phyloP scores from a whole-genome alignment of 176 grass and related monocot genomes.

The Pharus latifolius region DNA sequence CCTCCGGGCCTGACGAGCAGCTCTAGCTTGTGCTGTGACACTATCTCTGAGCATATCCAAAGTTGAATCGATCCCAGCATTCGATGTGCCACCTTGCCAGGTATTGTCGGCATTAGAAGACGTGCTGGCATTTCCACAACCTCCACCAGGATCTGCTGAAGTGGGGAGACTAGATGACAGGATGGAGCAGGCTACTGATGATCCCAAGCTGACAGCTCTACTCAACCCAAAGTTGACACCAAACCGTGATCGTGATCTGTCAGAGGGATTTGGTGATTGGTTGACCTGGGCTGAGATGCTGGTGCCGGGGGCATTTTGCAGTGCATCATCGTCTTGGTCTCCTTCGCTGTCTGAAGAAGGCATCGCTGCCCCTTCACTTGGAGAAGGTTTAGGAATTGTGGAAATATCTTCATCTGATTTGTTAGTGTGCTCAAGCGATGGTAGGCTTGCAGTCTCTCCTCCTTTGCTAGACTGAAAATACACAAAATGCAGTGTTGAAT shows the following conservation, averaged over 20 bases:
- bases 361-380: conserved; percentile 12
- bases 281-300: neutral
- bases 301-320: conserved; percentile 22
- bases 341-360: conserved; percentile 28
- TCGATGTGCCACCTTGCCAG: conserved; percentile 9
- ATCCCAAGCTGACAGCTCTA: conserved; percentile 80
- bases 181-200: conserved; percentile 49
- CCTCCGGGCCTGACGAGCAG: conserved; percentile 31
- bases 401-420: conserved; percentile 25
- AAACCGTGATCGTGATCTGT: conserved; percentile 36
- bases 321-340: conserved; percentile 27
- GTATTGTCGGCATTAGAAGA: conserved; percentile 16
- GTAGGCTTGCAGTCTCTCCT: conserved; percentile 1
- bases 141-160: conserved; percentile 38
- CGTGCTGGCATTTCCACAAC: neutral
- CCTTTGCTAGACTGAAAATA: conserved; percentile 32
- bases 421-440: neutral
- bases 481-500: neutral
- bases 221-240: conserved; percentile 68
- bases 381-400: conserved; percentile 7
- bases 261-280: conserved; percentile 20
- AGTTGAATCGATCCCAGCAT: conserved; percentile 35
- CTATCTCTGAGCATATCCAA: conserved; percentile 40
- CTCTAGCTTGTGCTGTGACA: conserved; percentile 42
- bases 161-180: conserved; percentile 37